A percentile compares a stretch with the other conserved stretches of the same genome.
Conservation (phyloP, 345 rosid species). For the Populus deltoides region DNA sequence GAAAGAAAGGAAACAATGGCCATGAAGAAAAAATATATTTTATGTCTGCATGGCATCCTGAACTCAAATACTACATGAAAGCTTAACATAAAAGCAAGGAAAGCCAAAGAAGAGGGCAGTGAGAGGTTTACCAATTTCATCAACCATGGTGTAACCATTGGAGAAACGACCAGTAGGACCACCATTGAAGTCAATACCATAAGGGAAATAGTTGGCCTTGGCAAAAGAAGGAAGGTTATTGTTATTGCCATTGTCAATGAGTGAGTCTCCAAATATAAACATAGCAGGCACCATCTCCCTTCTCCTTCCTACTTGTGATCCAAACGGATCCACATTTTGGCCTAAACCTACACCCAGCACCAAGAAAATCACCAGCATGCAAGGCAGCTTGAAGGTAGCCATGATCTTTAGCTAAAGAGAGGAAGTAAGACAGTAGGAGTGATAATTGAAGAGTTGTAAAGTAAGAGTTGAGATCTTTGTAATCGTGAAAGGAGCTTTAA, state of each 20-base stretch:
- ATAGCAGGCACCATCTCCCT: slow-evolving; percentile 73
- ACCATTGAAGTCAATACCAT: slow-evolving; percentile 89
- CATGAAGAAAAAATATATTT: not conserved
- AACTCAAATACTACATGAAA: not conserved
- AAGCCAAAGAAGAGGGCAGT: not conserved
- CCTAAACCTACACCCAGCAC: not conserved
- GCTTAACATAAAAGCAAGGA: not conserved
- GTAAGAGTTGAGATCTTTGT: not conserved
- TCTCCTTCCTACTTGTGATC: slow-evolving; percentile 23
- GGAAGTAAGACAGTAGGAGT: not conserved
- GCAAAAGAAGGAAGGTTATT: slow-evolving; percentile 81
- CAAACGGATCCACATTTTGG: slow-evolving; percentile 14
- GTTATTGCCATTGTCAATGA: slow-evolving; percentile 91
- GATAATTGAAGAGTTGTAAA: not conserved
- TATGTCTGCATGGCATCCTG: not conserved
- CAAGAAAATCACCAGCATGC: not conserved
- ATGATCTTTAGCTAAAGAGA: not conserved
- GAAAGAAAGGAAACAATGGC: not conserved
- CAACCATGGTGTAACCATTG: slow-evolving; percentile 95
- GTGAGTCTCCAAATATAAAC: slow-evolving; percentile 93
- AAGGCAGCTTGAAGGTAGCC: not conserved
- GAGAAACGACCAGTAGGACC: slow-evolving; percentile 99
- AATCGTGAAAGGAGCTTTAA: slow-evolving; percentile 2
- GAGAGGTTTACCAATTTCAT: slow-evolving; percentile 51
- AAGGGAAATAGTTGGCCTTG: slow-evolving; percentile 90